These are phyloP conservation scores for Plectranthus barbatus DNA, from an alignment of 257 asterid species.

Conservation along the genomic window DNA sequence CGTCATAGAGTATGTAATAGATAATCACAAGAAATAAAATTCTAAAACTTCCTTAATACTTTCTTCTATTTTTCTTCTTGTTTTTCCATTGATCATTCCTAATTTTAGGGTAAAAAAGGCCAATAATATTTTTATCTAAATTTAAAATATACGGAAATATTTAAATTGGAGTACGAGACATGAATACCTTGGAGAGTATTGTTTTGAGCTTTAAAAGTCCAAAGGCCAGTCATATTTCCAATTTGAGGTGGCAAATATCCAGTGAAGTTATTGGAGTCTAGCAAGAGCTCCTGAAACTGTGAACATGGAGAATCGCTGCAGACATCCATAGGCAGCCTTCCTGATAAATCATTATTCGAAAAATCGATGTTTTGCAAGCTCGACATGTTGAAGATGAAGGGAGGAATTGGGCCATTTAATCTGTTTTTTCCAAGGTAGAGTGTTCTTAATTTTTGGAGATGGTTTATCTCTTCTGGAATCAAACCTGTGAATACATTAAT, in stretches of 20 bases:
- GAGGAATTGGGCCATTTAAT: neutral
- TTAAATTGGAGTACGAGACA: too few relatives aligned
- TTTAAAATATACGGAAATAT: too few relatives aligned
- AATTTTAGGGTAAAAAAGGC: too few relatives aligned
- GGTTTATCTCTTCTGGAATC: slow-evolving; percentile 17
- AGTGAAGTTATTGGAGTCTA: neutral
- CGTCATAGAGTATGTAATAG: too few relatives aligned
- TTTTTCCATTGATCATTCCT: too few relatives aligned
- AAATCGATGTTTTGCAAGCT: neutral
- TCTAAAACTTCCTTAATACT: too few relatives aligned
- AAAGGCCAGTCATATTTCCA: slow-evolving; percentile 1
- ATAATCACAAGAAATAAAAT: too few relatives aligned
- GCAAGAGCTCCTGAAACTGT: neutral
- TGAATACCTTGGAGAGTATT: neutral
- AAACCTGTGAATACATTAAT: neutral
- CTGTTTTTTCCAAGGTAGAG: slow-evolving; percentile 14
- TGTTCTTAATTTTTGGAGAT: slow-evolving; percentile 1
- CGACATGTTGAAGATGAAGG: neutral
- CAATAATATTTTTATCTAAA: too few relatives aligned
- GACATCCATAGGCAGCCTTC: neutral
- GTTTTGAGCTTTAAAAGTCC: neutral
- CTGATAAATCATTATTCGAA: neutral
- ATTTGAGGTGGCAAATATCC: neutral
- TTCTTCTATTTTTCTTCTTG: too few relatives aligned
- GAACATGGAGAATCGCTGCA: neutral